A percentile compares a stretch with the other conserved stretches of the same genome.
Evolutionary conservation across 2,329 filamentous ascomycete genomes (phyloP).

Genomic region (Colletotrichum trifolii): DNA sequence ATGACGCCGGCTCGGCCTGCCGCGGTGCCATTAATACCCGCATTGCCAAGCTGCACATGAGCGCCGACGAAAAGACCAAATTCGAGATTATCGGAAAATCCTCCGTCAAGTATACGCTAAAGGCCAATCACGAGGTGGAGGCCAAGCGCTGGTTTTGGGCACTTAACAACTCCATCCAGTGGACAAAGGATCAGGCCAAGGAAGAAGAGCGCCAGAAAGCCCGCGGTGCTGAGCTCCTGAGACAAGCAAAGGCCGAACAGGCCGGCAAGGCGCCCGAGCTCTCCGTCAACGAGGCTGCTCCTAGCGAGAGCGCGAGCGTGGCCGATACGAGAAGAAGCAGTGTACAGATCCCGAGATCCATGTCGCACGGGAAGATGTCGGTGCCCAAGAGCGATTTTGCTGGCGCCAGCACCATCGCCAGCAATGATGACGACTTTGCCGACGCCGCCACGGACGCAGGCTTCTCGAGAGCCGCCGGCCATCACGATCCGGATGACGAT

Average conservation of each 20-base stretch:
- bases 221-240: constrained; percentile 78
- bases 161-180: constrained; percentile 98
- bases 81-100: constrained; percentile 99
- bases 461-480: constrained; percentile 48
- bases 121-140: constrained; percentile 97
- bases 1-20: constrained; percentile 95
- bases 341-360: constrained; percentile 56
- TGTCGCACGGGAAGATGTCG: constrained; percentile 48
- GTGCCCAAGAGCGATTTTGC: constrained; percentile 48
- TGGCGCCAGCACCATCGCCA: constrained; percentile 58
- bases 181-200: constrained; percentile 95
- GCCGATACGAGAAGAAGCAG: constrained; percentile 57
- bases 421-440: constrained; percentile 63
- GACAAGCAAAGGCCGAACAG: constrained; percentile 83
- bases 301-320: constrained; percentile 64
- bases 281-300: constrained; percentile 54
- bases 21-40: constrained; percentile 99
- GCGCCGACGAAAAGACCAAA: constrained; percentile 94
- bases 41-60: constrained; percentile 95
- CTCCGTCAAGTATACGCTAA: constrained; percentile 97
- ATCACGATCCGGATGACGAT: constrained; percentile 73
- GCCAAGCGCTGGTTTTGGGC: constrained; percentile 99
- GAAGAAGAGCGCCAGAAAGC: constrained; percentile 85
- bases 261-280: constrained; percentile 59
- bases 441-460: constrained; percentile 60